These are phyloP conservation scores for Hericium alpestre DNA, from an alignment of 768 basidiomycete genomes.

Conservation along the genomic window DNA sequence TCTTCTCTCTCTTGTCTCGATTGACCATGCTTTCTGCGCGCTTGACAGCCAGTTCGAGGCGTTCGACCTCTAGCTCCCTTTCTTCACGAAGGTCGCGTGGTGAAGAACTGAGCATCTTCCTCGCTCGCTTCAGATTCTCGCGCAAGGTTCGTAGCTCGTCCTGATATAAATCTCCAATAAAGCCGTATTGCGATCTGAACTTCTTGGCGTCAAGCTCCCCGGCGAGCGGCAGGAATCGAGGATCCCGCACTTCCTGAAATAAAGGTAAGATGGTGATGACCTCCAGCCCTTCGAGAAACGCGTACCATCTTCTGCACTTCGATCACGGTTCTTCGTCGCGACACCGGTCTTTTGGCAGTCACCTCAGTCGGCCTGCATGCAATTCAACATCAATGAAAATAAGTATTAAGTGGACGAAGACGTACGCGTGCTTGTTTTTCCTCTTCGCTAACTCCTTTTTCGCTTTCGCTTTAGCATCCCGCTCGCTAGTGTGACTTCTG, in stretches of 20 bases:
- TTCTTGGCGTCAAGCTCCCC: conserved; percentile 57
- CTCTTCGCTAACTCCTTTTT: conserved; percentile 48
- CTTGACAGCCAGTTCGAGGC: conserved; percentile 66
- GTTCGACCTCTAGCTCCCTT: conserved; percentile 55
- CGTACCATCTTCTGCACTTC: conserved; percentile 58
- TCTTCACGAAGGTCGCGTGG: conserved; percentile 50
- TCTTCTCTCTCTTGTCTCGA: conserved; percentile 51
- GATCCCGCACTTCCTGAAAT: conserved; percentile 68
- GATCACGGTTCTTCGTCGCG: conserved; percentile 58
- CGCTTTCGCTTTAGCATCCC: background rate
- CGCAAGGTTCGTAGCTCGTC: conserved; percentile 56
- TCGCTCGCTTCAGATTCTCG: conserved; percentile 57
- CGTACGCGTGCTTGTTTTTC: conserved; percentile 80
- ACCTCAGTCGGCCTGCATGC: conserved; percentile 61
- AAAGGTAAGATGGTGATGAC: background rate
- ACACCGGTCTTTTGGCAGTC: conserved; percentile 77
- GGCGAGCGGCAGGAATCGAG: conserved; percentile 68
- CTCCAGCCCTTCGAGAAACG: background rate
- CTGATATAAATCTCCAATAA: conserved; percentile 56
- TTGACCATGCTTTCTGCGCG: conserved; percentile 70
- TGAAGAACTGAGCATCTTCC: conserved; percentile 49
- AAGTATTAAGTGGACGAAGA: conserved; percentile 2
- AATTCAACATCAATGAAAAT: background rate
- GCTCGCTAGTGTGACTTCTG: background rate
- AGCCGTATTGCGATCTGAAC: conserved; percentile 64